Percentiles rank a stretch among this genome's conserved stretches.
Conservation (phyloP, 2,329 filamentous ascomycete species). For the Penicillium capsulatum region DNA sequence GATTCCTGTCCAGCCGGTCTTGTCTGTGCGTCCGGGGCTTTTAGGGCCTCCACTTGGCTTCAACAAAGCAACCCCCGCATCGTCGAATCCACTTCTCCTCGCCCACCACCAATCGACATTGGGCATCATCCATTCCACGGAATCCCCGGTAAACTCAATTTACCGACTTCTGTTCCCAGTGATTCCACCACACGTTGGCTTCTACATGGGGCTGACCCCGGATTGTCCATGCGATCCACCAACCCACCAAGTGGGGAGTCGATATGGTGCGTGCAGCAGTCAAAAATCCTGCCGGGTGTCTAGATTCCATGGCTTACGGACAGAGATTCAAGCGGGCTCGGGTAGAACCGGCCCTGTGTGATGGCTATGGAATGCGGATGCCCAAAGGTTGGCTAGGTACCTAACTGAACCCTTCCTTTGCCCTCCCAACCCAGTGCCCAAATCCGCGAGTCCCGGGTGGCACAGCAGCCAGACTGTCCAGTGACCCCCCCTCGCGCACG, state of each 20-base stretch:
- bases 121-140: background rate
- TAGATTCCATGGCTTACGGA: too few species aligned
- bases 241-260: conserved; percentile 8
- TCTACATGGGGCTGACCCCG: conserved; percentile 17
- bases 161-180: background rate
- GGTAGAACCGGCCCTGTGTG: too few species aligned
- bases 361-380: too few species aligned
- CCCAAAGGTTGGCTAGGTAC: conserved; percentile 4
- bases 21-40: conserved; percentile 7
- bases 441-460: conserved; percentile 8
- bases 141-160: background rate
- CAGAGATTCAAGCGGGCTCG: too few species aligned
- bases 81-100: conserved; percentile 3
- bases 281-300: too few species aligned
- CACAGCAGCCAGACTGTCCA: conserved; percentile 7
- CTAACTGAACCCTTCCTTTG: too few species aligned
- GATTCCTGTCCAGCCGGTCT: conserved; percentile 11
- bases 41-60: background rate
- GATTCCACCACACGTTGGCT: background rate
- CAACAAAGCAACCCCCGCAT: conserved; percentile 1
- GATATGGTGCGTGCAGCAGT: conserved; percentile 5
- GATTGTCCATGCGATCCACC: conserved; percentile 23
- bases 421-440: conserved; percentile 5
- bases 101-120: background rate
- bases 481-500: conserved; percentile 10